These are phyloP conservation scores for Malbranchea zuffiana DNA, from an alignment of 2,329 filamentous ascomycete species.

Conservation along the genomic window DNA sequence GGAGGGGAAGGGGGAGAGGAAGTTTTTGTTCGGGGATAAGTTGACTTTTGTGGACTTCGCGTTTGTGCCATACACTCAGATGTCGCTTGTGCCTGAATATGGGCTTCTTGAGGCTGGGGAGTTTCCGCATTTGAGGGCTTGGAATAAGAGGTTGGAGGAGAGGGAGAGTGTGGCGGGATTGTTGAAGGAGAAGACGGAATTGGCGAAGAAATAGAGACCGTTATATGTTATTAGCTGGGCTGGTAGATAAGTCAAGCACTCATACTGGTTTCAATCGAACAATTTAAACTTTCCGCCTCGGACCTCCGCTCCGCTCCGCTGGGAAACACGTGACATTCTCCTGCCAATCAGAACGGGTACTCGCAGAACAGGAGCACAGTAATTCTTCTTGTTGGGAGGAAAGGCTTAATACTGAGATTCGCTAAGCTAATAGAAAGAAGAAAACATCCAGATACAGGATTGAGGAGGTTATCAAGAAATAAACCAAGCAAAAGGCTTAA, in stretches of 20 bases:
- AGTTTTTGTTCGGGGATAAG: constrained; percentile 37
- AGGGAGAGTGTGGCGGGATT: constrained; percentile 10
- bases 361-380: too few species aligned
- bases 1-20: constrained; percentile 9
- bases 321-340: too few species aligned
- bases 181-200: constrained; percentile 1
- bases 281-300: too few species aligned
- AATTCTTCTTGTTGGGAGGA: too few species aligned
- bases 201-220: background rate
- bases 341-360: too few species aligned
- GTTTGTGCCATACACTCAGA: constrained; percentile 23
- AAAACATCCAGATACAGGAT: too few species aligned
- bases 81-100: background rate
- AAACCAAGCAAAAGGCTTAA: too few species aligned
- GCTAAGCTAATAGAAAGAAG: background rate
- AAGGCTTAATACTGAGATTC: background rate
- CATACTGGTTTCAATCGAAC: background rate
- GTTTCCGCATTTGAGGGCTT: constrained; percentile 15
- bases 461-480: too few species aligned
- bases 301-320: constrained; percentile 3
- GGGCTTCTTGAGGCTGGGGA: constrained; percentile 9
- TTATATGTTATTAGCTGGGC: background rate
- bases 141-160: constrained; percentile 14
- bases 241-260: background rate
- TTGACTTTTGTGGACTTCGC: constrained; percentile 33